These are phyloP conservation scores for Torulaspora maleeae DNA, from an alignment of 805 yeast species.

Conservation along the genomic window DNA sequence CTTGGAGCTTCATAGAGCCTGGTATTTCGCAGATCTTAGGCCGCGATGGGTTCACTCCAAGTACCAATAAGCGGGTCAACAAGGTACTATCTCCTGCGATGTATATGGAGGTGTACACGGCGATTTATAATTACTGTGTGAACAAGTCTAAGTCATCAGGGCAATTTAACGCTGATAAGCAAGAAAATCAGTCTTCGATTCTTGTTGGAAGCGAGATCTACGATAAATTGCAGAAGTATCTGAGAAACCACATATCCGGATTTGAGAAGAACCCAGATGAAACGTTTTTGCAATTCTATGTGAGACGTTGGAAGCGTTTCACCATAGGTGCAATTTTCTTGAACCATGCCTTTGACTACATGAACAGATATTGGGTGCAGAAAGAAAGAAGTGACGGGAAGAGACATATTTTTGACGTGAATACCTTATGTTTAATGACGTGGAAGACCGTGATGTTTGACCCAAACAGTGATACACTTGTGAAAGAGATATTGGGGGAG, in stretches of 20 bases:
- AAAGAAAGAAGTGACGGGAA: conserved; percentile 93
- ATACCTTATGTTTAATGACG: conserved; percentile 76
- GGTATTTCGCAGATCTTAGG: conserved; percentile 69
- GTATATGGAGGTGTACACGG: conserved; percentile 89
- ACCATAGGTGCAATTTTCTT: conserved; percentile 87
- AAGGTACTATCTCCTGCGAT: conserved; percentile 62
- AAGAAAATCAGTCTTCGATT: conserved; percentile 37
- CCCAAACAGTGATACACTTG: conserved; percentile 54
- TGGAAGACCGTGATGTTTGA: conserved; percentile 86
- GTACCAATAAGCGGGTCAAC: conserved; percentile 41
- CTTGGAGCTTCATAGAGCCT: conserved; percentile 78
- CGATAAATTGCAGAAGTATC: conserved; percentile 60
- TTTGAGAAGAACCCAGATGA: conserved; percentile 54
- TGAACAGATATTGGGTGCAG: conserved; percentile 96
- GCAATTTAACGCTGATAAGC: conserved; percentile 39
- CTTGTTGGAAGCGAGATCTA: conserved; percentile 91
- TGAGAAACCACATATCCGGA: conserved; percentile 52
- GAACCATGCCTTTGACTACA: conserved; percentile 89
- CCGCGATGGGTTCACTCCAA: conserved; percentile 38
- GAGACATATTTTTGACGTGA: conserved; percentile 83
- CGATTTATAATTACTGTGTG: conserved; percentile 89
- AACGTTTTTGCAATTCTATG: conserved; percentile 74
- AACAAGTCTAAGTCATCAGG: conserved; percentile 55
- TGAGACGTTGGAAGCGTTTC: conserved; percentile 81
- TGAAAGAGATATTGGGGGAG: conserved; percentile 67